Base-by-base conservation (phyloP, 495 filamentous ascomycete species). In the Hypoxylon cercidicola region DNA sequence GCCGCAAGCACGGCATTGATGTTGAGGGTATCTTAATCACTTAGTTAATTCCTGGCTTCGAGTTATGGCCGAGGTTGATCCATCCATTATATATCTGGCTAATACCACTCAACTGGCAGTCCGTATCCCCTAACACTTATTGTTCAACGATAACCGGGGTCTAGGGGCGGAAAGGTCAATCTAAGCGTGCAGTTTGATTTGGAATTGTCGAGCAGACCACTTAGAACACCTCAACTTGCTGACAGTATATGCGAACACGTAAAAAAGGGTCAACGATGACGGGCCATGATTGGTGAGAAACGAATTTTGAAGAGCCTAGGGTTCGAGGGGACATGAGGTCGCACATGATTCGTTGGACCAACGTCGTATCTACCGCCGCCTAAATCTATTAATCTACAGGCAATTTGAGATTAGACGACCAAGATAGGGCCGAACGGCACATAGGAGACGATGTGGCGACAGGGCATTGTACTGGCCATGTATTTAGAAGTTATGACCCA, bases 301-400 rank as follows among this genome's bases (percentile, higher is more conserved):
- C 41, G 25, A 44, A 50, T 50, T n/a, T 55, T 59, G 44, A 55
- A 55, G 51, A 56, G 28, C 46, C 21, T 25, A 19, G 28, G 60
- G 62, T 16, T 45, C 23, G 25, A 68, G 57, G 57, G 46, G 71
- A 47, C 9, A 8, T 43, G 39, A 52, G 32, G 47, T 59, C 49
- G 43, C 50, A 57, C 19, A 25, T 69, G 55, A 64, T 65, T 65
- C 64, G 64, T 50, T 23, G 60, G 54, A 62, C 55, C 18, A 25
- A 64, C 20, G 55, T 50, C 20, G 12, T 44, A 70, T 69, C 59
- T 44, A 45, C 53, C 71, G 51, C 68, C 55, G 72, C 67, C 72
- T 74, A 74, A 74, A 74, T 71, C 11, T 59, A 25, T 55, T 71
- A 72, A 72, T 72, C 71, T 74, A 67, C 58, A 64, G 60, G 44